Evolutionary conservation across 202 grass and related monocot species (phyloP).

Genomic region (Carex arenaria): DNA sequence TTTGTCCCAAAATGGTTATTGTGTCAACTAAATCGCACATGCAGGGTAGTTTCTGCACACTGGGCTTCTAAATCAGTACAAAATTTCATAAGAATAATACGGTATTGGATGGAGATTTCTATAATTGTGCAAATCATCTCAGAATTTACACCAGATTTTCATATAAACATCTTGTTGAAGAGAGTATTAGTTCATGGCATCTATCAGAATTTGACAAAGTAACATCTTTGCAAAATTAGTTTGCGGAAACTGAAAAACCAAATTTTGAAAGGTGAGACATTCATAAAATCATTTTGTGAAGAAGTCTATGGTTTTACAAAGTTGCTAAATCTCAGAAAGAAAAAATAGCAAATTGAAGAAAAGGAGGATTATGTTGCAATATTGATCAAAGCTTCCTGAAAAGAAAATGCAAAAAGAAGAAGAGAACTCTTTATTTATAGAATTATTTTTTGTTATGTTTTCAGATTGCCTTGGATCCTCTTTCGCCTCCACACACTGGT

Average conservation of each 20-base stretch:
- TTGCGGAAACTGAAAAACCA: not conserved
- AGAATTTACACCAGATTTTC: not conserved
- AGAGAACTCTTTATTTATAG: not conserved
- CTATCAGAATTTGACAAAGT: not conserved
- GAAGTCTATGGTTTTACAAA: not conserved
- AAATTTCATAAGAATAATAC: not conserved
- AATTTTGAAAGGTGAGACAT: not conserved
- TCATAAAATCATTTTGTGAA: not conserved
- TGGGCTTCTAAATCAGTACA: not conserved
- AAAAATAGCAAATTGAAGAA: not conserved
- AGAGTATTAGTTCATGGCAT: not conserved
- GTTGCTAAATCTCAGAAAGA: not conserved
- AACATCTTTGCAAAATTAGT: not conserved
- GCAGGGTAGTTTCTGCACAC: not conserved
- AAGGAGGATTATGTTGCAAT: not conserved
- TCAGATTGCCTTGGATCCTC: too few relatives aligned
- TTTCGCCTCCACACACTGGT: too few relatives aligned
- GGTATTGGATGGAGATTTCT: not conserved
- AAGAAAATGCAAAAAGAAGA: not conserved
- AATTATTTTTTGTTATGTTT: too few relatives aligned
- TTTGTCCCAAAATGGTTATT: not conserved
- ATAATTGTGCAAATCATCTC: constrained; percentile 9
- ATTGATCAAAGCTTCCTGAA: not conserved
- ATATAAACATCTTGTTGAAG: not conserved
- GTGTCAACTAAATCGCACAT: not conserved